These are phyloP conservation scores for Candida insectorum DNA, from an alignment of 805 yeast species.

Conservation along the genomic window DNA sequence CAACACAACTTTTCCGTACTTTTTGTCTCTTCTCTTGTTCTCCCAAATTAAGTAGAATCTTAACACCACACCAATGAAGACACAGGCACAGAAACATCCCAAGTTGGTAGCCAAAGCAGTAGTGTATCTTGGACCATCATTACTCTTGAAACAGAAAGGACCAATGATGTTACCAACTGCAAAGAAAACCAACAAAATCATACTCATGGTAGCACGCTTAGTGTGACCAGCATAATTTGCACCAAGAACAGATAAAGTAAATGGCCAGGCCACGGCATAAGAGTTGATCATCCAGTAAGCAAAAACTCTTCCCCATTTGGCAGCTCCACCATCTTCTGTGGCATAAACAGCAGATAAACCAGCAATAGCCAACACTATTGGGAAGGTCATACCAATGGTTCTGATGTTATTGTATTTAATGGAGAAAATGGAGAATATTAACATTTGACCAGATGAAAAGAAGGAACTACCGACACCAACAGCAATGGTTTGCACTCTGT, in stretches of 20 bases:
- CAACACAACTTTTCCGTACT: conserved; percentile 4
- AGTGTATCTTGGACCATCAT: conserved; percentile 9
- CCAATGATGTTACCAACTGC: conserved; percentile 11
- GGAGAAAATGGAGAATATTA: conserved; percentile 4
- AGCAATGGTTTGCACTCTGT: conserved; percentile 1
- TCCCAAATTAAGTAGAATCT: conserved; percentile 10
- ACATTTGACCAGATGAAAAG: conserved; percentile 19
- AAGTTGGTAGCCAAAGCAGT: conserved; percentile 14
- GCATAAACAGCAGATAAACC: conserved; percentile 15
- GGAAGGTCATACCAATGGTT: conserved; percentile 8
- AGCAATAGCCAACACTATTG: conserved; percentile 11
- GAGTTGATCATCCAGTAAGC: conserved; percentile 29
- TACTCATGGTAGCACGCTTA: conserved; percentile 9
- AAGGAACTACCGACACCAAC: conserved; percentile 6
- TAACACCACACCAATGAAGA: conserved; percentile 5
- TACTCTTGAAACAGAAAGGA: conserved; percentile 5
- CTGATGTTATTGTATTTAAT: conserved; percentile 5
- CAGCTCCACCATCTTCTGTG: conserved; percentile 12
- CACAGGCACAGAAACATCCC: conserved; percentile 21
- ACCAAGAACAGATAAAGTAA: conserved; percentile 20
- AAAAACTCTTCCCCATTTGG: conserved; percentile 26
- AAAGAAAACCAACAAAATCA: conserved; percentile 7
- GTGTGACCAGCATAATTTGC: conserved; percentile 13
- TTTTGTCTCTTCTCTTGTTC: conserved; percentile 10
- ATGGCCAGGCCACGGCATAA: conserved; percentile 21